phyloP scores from a whole-genome alignment of 1,139 yeast species.

The Saccharomyces pastorianus region DNA sequence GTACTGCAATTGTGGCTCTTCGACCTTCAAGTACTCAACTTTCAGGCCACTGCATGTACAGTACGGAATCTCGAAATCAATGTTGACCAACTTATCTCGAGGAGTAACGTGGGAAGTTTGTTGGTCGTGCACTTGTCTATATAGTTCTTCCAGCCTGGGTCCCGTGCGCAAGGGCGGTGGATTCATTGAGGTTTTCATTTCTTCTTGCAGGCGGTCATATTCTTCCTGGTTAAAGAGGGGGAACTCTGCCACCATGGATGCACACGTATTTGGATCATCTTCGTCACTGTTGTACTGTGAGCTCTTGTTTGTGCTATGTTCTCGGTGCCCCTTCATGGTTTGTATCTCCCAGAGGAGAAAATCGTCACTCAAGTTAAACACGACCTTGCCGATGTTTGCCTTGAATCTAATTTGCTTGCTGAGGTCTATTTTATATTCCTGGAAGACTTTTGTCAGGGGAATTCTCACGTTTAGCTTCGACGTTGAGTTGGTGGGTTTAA shows the following conservation, averaged over 20 bases:
- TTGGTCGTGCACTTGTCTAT: constrained; percentile 33
- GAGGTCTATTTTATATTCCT: constrained; percentile 38
- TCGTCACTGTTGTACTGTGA: neutral
- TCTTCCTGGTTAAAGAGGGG: constrained; percentile 47
- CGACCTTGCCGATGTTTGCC: constrained; percentile 57
- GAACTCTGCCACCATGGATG: constrained; percentile 57
- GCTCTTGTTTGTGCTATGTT: constrained; percentile 23
- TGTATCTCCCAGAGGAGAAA: constrained; percentile 56
- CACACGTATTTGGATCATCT: constrained; percentile 8
- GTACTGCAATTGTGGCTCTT: constrained; percentile 59
- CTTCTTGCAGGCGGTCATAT: constrained; percentile 43
- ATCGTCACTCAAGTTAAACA: constrained; percentile 57
- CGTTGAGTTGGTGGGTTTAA: constrained; percentile 57
- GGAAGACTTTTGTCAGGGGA: constrained; percentile 39
- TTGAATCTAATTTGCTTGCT: constrained; percentile 51
- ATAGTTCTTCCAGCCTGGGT: constrained; percentile 32
- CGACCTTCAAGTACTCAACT: constrained; percentile 61
- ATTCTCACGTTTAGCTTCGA: constrained; percentile 49
- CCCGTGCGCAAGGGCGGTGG: constrained; percentile 35
- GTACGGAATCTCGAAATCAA: constrained; percentile 60
- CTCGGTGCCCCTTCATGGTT: constrained; percentile 41
- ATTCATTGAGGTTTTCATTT: constrained; percentile 37
- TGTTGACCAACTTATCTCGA: constrained; percentile 39
- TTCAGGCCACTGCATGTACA: constrained; percentile 64
- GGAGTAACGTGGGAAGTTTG: constrained; percentile 32